Base-by-base conservation (phyloP, 495 filamentous ascomycete species). In the Penicillium herquei region DNA sequence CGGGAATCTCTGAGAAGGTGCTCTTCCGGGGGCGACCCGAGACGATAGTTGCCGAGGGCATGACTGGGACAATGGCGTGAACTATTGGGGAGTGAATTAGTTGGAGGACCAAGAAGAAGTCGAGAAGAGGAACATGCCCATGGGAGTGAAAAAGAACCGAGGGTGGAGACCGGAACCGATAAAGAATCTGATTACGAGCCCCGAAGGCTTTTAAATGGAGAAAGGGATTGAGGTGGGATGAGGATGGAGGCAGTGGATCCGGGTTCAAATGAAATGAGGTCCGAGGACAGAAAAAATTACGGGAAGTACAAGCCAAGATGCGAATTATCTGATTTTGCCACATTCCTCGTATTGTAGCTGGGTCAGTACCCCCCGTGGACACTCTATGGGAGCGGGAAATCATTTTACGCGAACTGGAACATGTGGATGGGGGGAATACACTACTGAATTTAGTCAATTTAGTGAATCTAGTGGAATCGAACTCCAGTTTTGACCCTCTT, bases 1-100 rank as follows among this genome's bases (percentile, higher is more conserved):
- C 63, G n/a, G 74, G 72, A 37, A 80, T 70, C 30, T 57, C 64
- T 50, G 63, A 64, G 56, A 68, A 65, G 13, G 69, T 69, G 42
- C 57, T 57, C 58, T 66, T 62, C 52, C 61, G 57, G 49, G 61
- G 51, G 46, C 61, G 68, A 34, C 60, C 52, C 50, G 67, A 66
- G 43, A 67, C 59, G 43, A 65, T 62, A 26, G 57, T 62, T 18
- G 62, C 54, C 42, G 70, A 62, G 39, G 70, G 64, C 64, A 69
- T 52, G 62, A 62, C 54, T 44, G 62, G 39, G 54, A 70, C 62
- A 37, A 37, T 37, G 46, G 70, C 73, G 66, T 76, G 73, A 32
- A 74, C 73, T 76, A 34, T 37, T 45, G 26, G 6, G 21, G n/a
- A 1, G 48, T 47, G 13, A 32, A 42, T 42, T n/a, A 35, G 44